Conservation (phyloP, 192 early-diverging fungal species). For the Linnemannia zychae region DNA sequence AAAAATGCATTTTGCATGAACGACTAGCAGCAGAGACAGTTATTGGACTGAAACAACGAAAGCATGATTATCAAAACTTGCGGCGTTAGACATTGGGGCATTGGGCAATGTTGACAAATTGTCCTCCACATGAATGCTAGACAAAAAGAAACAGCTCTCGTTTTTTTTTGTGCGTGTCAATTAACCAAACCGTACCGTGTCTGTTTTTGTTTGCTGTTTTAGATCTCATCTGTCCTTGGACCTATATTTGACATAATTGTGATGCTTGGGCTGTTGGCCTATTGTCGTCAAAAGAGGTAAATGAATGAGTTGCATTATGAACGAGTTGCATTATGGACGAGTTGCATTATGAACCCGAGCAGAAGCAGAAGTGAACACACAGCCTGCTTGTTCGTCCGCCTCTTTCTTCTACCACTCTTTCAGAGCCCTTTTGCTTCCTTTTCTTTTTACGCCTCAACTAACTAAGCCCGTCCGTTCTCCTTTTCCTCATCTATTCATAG, state of each 20-base stretch:
- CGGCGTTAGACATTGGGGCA: background rate
- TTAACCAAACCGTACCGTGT: background rate
- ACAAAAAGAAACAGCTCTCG: background rate
- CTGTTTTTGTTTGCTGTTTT: background rate
- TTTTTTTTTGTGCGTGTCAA: background rate
- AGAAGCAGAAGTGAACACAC: background rate
- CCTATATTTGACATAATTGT: conserved; percentile 51
- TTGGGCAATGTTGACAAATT: background rate
- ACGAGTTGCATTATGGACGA: too few species aligned
- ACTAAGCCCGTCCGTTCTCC: background rate
- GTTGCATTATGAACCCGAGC: too few species aligned
- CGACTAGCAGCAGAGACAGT: background rate
- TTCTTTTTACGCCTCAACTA: background rate
- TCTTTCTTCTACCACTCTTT: background rate
- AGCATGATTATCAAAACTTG: background rate
- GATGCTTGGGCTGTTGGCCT: conserved; percentile 46
- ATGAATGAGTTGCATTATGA: too few species aligned
- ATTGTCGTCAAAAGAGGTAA: conserved; percentile 55
- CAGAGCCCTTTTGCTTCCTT: background rate
- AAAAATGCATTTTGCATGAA: background rate
- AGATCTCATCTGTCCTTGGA: conserved; percentile 48
- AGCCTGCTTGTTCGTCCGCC: background rate
- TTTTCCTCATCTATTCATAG: conserved; percentile 27
- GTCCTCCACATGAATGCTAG: background rate
- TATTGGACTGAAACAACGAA: background rate